phyloP scores from a whole-genome alignment of 2,329 filamentous ascomycete genomes.

The Alternaria novae-zelandiae region DNA sequence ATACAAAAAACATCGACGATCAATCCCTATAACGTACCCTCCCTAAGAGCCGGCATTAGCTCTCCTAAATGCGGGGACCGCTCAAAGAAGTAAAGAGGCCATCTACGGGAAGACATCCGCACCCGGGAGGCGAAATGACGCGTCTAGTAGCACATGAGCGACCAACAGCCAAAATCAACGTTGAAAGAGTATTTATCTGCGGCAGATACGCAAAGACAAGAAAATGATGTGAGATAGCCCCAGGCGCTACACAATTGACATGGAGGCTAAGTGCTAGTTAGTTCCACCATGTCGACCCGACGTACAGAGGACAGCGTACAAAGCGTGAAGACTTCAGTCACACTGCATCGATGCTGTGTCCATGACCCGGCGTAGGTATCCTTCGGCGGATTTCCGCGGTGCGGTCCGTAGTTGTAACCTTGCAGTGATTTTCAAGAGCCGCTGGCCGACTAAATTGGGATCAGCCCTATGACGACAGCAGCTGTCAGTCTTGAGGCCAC shows the following conservation, averaged over 20 bases:
- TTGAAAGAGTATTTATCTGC: neutral
- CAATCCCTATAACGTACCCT: neutral
- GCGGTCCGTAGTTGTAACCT: conserved; percentile 9
- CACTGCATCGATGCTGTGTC: conserved; percentile 16
- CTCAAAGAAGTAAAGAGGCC: conserved; percentile 13
- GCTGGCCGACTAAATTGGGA: neutral
- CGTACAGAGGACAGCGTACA: conserved; percentile 18
- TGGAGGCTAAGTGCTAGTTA: neutral
- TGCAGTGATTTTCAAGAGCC: neutral
- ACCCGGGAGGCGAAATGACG: conserved; percentile 12
- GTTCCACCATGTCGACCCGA: neutral
- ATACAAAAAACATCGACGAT: neutral
- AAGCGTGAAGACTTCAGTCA: conserved; percentile 18
- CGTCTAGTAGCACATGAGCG: conserved; percentile 1
- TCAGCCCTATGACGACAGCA: conserved; percentile 6
- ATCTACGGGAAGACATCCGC: conserved; percentile 7
- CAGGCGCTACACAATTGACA: neutral
- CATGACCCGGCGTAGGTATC: conserved; percentile 8
- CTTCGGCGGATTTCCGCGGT: conserved; percentile 6
- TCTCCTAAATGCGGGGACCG: conserved; percentile 12
- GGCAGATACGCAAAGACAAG: neutral
- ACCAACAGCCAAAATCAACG: neutral
- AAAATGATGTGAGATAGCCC: neutral
- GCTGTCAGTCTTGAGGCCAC: neutral
- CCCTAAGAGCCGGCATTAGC: conserved; percentile 1